These are phyloP conservation scores for Haberlea rhodopensis DNA, from an alignment of 257 asterid genomes.

Conservation along the genomic window DNA sequence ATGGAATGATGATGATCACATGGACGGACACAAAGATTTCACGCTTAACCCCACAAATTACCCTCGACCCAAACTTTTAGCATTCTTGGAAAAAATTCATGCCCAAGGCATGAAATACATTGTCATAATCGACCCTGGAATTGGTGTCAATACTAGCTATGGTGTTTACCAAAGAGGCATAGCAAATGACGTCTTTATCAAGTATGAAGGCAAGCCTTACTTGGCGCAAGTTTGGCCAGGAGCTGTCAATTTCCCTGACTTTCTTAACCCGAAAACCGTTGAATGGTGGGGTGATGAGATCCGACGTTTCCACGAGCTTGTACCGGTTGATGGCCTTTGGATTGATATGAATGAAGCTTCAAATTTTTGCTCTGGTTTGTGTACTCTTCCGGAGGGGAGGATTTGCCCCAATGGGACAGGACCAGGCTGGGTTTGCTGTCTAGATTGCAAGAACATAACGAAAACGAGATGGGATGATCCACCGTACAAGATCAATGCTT, in stretches of 20 bases:
- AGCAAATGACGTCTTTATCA: slow-evolving; percentile 82
- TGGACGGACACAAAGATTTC: slow-evolving; percentile 94
- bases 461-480: slow-evolving; percentile 89
- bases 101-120: slow-evolving; percentile 83
- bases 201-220: slow-evolving; percentile 68
- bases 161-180: slow-evolving; percentile 71
- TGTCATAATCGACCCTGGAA: slow-evolving; percentile 86
- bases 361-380: slow-evolving; percentile 73
- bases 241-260: slow-evolving; percentile 89
- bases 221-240: slow-evolving; percentile 99
- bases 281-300: slow-evolving; percentile 93
- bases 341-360: slow-evolving; percentile 95
- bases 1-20: slow-evolving; percentile 97
- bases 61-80: slow-evolving; percentile 71
- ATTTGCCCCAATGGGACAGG: slow-evolving; percentile 78
- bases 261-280: slow-evolving; percentile 76
- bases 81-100: slow-evolving; percentile 80
- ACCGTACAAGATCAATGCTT: slow-evolving; percentile 89
- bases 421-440: slow-evolving; percentile 90
- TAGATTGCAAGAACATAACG: slow-evolving; percentile 83
- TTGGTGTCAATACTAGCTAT: slow-evolving; percentile 65
- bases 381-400: slow-evolving; percentile 65
- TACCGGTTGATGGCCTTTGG: slow-evolving; percentile 93
- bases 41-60: slow-evolving; percentile 74
- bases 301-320: slow-evolving; percentile 77